These are phyloP conservation scores for Penium margaritaceum DNA, from an alignment of 139 green algal genomes.

Conservation along the genomic window DNA sequence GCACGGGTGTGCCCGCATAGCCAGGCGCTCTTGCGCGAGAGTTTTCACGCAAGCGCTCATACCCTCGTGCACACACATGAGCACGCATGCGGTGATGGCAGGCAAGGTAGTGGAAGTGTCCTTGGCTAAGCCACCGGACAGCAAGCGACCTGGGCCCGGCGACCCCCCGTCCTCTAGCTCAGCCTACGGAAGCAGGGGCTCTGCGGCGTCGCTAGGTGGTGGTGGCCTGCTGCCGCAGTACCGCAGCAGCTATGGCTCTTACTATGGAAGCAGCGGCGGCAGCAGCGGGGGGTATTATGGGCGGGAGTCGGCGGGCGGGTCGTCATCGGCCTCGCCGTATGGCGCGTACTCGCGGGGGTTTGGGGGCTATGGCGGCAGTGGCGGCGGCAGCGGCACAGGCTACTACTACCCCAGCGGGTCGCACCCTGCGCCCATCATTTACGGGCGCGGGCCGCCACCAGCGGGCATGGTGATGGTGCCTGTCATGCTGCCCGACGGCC, in stretches of 20 bases:
- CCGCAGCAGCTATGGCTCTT: neutral
- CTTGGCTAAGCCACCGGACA: slow-evolving; percentile 18
- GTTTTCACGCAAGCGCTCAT: no score
- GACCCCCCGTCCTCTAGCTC: slow-evolving; percentile 2
- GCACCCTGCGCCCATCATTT: slow-evolving; percentile 38
- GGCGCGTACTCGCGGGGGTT: neutral
- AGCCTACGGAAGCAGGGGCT: no score
- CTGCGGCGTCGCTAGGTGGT: no score
- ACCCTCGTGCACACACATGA: no score
- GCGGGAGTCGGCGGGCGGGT: neutral
- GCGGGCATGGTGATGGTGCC: slow-evolving; percentile 42
- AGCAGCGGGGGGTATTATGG: neutral
- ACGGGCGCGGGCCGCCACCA: slow-evolving; percentile 25
- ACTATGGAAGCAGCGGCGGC: neutral
- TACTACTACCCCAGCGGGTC: neutral
- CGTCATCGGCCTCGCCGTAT: no score
- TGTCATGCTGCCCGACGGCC: slow-evolving; percentile 40
- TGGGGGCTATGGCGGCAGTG: neutral
- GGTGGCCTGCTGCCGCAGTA: neutral
- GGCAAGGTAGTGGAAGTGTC: slow-evolving; percentile 28
- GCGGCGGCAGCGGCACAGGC: neutral
- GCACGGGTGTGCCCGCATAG: no score
- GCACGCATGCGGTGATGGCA: no score
- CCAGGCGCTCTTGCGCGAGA: no score
- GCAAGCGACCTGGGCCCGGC: neutral